Base-by-base conservation (phyloP, 2,329 filamentous ascomycete species). In the Fusarium mangiferae region DNA sequence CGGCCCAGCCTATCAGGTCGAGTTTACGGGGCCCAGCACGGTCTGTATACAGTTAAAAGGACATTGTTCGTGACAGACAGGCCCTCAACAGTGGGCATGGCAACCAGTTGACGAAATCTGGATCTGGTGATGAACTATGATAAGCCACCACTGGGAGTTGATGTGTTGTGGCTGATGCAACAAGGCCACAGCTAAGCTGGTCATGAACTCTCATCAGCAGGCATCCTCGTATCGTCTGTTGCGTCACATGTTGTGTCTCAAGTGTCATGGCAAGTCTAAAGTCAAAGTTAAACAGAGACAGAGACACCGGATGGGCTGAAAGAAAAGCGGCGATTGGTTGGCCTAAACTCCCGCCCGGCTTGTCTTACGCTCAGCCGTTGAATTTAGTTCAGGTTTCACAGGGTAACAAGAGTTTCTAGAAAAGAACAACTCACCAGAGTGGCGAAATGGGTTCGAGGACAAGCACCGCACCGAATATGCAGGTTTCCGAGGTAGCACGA, bases 141-240 rank as follows among this genome's bases (percentile, higher is more conserved):
- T 33, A 26, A 64, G 38, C 44, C 52, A 60, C 15, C 26, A 51
- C 28, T 33, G 9, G 33, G 26, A 30, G 26, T 41, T 41, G 22
- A 26, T 59, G 51, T 36, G 36, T n/a, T 57, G 54, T 74, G 70
- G 66, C 57, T 60, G 41, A 52, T 58, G 45, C 28, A 45, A 41
- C 20, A 36, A 66, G 56, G 55, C 30, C 39, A 52, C 68, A 59
- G 59, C 71, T 62, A 52, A 44, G 68, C 12, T 24, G 49, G 63
- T 69, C 71, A 74, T 69, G 67, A 69, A 72, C 55, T 62, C 45
- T 46, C 35, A 68, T 74, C 71, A 74, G 62, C 71, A 62, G 71
- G 64, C 55, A 56, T 36, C 36, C 42, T 49, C 6, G 30, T n/a
- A 51, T 36, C 24, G 26, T 42, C 62, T 57, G 24, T 65, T 74